Conservation (phyloP, 805 yeast species). For the Wickerhamomyces rabaulensis region DNA sequence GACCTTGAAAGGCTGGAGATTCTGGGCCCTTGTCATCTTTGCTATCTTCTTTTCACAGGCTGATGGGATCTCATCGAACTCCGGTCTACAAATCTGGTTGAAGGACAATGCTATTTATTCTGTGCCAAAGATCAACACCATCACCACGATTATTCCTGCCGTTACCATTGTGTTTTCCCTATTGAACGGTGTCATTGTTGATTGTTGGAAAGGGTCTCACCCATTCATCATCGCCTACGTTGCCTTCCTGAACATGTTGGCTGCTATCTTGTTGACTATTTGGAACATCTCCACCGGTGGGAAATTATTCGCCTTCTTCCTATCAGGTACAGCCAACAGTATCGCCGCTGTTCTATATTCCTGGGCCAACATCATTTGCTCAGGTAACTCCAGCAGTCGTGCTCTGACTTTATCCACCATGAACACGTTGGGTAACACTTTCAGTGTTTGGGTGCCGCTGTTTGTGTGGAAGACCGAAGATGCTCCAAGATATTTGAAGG, state of each 20-base stretch:
- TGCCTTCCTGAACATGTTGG: constrained; percentile 26
- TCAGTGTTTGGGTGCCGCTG: constrained; percentile 48
- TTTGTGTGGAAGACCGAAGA: constrained; percentile 36
- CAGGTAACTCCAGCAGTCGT: constrained; percentile 48
- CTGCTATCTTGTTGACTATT: constrained; percentile 4
- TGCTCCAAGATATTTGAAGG: constrained; percentile 51
- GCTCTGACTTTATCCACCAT: constrained; percentile 45
- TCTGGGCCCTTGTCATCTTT: constrained; percentile 38
- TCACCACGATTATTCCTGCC: constrained; percentile 51
- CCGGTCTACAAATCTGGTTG: constrained; percentile 41
- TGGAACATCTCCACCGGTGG: constrained; percentile 52
- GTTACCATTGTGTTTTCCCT: constrained; percentile 24
- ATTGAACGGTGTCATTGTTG: constrained; percentile 25
- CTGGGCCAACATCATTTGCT: constrained; percentile 54
- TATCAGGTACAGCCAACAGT: constrained; percentile 55
- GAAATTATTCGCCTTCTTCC: constrained; percentile 56
- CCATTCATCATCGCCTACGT: constrained; percentile 23
- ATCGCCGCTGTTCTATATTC: constrained; percentile 57
- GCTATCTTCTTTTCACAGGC: constrained; percentile 31
- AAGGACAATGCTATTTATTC: constrained; percentile 32
- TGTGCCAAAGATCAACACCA: constrained; percentile 38
- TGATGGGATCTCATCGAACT: constrained; percentile 27
- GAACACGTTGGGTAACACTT: constrained; percentile 48
- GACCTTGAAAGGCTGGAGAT: constrained; percentile 14
- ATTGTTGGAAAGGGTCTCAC: constrained; percentile 23